These are phyloP conservation scores for Ophiostoma piceae DNA, from an alignment of 2,329 filamentous ascomycete genomes.

Conservation along the genomic window DNA sequence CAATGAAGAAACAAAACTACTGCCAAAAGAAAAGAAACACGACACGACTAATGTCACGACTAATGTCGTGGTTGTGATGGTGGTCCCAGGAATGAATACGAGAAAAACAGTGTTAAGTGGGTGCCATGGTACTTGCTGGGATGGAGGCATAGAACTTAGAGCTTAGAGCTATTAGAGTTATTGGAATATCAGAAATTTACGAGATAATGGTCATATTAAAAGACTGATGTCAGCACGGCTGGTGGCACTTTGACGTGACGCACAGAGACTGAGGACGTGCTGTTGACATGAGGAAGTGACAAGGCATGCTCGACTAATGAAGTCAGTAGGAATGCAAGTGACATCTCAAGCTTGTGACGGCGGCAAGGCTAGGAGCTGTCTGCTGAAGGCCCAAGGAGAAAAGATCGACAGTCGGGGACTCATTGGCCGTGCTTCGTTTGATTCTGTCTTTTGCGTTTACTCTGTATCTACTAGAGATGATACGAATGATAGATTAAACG, in stretches of 20 bases:
- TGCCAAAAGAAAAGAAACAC: background rate
- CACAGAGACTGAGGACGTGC: background rate
- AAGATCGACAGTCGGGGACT: background rate
- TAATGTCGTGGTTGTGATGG: background rate
- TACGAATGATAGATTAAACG: background rate
- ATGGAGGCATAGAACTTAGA: too few relatives aligned
- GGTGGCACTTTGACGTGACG: background rate
- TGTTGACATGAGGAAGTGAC: background rate
- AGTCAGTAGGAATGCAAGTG: background rate
- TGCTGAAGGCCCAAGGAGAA: background rate
- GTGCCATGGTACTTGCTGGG: background rate
- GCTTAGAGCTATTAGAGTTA: too few relatives aligned
- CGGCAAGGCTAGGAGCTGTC: background rate
- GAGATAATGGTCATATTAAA: background rate
- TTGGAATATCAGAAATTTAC: background rate
- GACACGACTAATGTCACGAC: background rate
- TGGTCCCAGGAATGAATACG: slow-evolving; percentile 8
- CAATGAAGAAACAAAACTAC: background rate
- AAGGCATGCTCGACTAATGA: background rate
- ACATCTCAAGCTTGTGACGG: background rate
- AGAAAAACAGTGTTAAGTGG: background rate
- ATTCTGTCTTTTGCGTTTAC: background rate
- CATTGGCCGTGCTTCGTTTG: background rate
- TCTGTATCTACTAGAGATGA: background rate
- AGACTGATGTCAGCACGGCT: background rate